A percentile compares a stretch with the other conserved stretches of the same genome.
Conservation (phyloP, 1,139 yeast species). For the Pneumocystis jirovecii region DNA sequence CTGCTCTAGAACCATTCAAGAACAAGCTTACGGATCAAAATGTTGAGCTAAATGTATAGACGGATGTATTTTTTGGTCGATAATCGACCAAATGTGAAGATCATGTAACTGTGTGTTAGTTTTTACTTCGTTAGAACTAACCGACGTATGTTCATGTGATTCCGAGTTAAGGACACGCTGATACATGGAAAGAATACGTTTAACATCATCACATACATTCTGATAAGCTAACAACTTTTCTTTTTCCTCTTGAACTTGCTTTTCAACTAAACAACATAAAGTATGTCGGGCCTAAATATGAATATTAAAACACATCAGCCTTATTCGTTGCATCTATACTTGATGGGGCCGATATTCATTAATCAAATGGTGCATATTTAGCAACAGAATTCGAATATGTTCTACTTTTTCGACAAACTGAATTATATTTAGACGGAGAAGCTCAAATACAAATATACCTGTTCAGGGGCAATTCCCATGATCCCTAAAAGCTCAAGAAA, state of each 20-base stretch:
- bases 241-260: background rate
- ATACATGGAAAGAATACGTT: background rate
- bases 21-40: conserved; percentile 45
- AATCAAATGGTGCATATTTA: conserved; percentile 68
- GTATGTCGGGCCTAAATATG: background rate
- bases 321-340: conserved; percentile 24
- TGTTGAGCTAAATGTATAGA: conserved; percentile 45
- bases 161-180: background rate
- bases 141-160: background rate
- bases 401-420: conserved; percentile 49
- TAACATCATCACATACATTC: background rate
- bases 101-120: background rate
- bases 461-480: conserved; percentile 53
- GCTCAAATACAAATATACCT: conserved; percentile 15
- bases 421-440: background rate
- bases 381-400: conserved; percentile 54
- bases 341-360: conserved; percentile 85
- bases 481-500: conserved; percentile 62
- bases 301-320: background rate
- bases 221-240: background rate
- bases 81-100: background rate
- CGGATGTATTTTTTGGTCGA: background rate
- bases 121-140: background rate
- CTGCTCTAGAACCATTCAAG: conserved; percentile 62
- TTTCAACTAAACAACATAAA: background rate